Conservation (phyloP, 2,329 filamentous ascomycete species). For the Drechslera avenae region DNA sequence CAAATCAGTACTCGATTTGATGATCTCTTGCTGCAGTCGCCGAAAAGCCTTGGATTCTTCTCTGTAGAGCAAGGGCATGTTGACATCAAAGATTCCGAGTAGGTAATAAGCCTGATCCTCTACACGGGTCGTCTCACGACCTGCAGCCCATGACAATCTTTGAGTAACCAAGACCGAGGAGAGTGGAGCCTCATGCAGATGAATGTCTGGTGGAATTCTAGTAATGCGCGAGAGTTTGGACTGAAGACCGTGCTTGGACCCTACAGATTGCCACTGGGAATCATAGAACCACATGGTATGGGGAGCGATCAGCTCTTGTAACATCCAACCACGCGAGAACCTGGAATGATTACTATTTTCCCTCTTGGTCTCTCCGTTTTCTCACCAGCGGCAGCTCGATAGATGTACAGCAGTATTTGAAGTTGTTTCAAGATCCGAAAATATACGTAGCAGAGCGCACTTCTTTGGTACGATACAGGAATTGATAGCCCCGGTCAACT, state of each 20-base stretch:
- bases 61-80: neutral
- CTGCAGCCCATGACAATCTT: constrained; percentile 4
- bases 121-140: neutral
- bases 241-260: neutral
- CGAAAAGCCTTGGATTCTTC: neutral
- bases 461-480: constrained; percentile 13
- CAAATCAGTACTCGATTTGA: neutral
- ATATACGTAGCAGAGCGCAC: constrained; percentile 16
- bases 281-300: neutral
- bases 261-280: neutral
- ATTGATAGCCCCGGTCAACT: constrained; percentile 20
- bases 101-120: constrained; percentile 1
- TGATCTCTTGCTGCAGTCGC: constrained; percentile 2
- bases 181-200: neutral
- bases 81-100: constrained; percentile 1
- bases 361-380: neutral
- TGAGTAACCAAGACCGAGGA: neutral
- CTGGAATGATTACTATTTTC: neutral
- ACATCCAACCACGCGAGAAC: constrained; percentile 2
- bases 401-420: neutral
- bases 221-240: neutral
- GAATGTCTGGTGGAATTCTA: neutral
- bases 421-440: neutral
- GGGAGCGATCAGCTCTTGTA: constrained; percentile 3
- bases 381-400: neutral